A percentile compares a stretch with the other conserved stretches of the same genome.
Conservation (phyloP, 1,139 yeast species). For the Saccharomyces hybrid region DNA sequence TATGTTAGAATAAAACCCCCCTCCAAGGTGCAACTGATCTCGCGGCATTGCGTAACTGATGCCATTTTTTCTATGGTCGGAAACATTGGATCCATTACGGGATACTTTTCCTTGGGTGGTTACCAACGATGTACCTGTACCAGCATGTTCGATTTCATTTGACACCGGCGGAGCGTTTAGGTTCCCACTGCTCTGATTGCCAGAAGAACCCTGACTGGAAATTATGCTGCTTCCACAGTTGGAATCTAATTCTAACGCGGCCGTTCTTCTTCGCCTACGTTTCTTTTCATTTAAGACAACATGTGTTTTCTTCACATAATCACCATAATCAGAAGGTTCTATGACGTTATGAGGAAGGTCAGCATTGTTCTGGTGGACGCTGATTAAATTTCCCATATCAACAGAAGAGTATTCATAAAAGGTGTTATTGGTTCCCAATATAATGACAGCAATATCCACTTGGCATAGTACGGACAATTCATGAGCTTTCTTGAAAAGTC, state of each 20-base stretch:
- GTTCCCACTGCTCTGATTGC: background rate
- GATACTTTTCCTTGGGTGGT: background rate
- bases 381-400: slow-evolving; percentile 54
- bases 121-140: background rate
- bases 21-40: background rate
- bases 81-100: background rate
- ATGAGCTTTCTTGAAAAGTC: slow-evolving; percentile 91
- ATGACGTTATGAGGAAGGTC: slow-evolving; percentile 47
- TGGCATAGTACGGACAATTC: slow-evolving; percentile 88
- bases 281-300: slow-evolving; percentile 25
- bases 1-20: background rate
- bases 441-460: slow-evolving; percentile 85
- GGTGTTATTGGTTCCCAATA: slow-evolving; percentile 71
- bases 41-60: background rate
- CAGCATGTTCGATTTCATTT: background rate
- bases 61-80: background rate
- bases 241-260: background rate
- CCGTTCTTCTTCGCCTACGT: slow-evolving; percentile 17
- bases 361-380: slow-evolving; percentile 39
- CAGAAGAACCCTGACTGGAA: background rate
- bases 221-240: background rate
- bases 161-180: background rate
- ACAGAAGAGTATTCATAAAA: slow-evolving; percentile 77
- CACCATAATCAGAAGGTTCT: slow-evolving; percentile 53
- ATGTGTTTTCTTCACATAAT: slow-evolving; percentile 22